Conservation (phyloP, 148 eudicot genomes). For the Agrostemma githago region DNA sequence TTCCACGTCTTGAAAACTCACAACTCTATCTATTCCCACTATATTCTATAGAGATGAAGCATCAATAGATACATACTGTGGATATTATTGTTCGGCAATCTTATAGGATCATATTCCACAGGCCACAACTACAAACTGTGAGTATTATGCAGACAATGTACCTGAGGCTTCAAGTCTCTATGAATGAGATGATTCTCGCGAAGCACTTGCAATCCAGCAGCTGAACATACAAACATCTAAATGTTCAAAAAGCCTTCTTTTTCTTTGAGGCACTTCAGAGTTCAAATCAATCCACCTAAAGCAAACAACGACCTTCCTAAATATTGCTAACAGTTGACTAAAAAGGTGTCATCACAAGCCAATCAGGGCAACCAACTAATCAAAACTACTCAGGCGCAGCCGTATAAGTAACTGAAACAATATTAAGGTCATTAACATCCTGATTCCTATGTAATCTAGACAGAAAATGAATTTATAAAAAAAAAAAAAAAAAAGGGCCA, state of each 20-base stretch:
- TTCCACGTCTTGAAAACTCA: background rate
- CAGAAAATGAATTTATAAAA: background rate
- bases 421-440: background rate
- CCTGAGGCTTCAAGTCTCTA: slow-evolving; percentile 59
- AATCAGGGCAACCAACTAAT: slow-evolving; percentile 4
- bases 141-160: slow-evolving; percentile 4
- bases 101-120: background rate
- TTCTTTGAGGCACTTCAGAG: background rate
- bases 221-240: slow-evolving; percentile 29
- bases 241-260: background rate
- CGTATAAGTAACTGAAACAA: background rate
- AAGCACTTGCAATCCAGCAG: slow-evolving; percentile 50
- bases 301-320: background rate
- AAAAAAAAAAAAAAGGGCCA: background rate
- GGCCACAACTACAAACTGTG: background rate
- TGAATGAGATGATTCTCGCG: slow-evolving; percentile 48
- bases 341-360: background rate
- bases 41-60: background rate
- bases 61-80: background rate
- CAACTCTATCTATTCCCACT: background rate
- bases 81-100: background rate
- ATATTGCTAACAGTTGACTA: slow-evolving; percentile 1
- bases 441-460: background rate
- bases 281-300: background rate
- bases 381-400: slow-evolving; percentile 3